Evolutionary conservation across 345 rosid species (phyloP).

Genomic region (Sonneratia alba): DNA sequence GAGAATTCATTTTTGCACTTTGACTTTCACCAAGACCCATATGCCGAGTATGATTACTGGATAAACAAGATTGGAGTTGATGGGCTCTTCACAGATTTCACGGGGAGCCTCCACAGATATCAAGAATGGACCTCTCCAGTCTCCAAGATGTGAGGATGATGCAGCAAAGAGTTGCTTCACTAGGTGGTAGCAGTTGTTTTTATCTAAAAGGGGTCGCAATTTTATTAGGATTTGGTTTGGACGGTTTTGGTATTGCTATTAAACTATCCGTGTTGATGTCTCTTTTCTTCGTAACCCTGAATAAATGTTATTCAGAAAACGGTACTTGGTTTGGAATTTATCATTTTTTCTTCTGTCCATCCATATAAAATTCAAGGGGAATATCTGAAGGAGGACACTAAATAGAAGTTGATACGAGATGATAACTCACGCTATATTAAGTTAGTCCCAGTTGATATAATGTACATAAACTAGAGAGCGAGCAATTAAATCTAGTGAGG

Average conservation of each 20-base stretch:
- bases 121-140: constrained; percentile 21
- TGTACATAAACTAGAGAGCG: background rate
- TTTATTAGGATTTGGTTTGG: constrained; percentile 2
- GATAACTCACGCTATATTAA: background rate
- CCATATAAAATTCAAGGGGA: background rate
- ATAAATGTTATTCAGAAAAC: background rate
- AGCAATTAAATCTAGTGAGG: background rate
- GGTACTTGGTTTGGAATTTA: background rate
- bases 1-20: too few species aligned
- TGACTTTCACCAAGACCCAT: constrained; percentile 30
- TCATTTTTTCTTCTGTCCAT: background rate
- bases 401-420: background rate
- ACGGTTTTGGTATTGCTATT: background rate
- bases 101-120: constrained; percentile 31
- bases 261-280: background rate
- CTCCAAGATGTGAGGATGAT: background rate
- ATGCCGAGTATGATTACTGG: constrained; percentile 35
- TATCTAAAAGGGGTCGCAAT: background rate
- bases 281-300: background rate
- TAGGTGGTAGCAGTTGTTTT: background rate
- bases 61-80: constrained; percentile 34
- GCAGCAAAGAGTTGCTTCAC: background rate
- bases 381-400: background rate
- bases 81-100: constrained; percentile 42
- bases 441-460: background rate